These are phyloP conservation scores for Suillus weaverae DNA, from an alignment of 768 basidiomycete species.

Conservation along the genomic window DNA sequence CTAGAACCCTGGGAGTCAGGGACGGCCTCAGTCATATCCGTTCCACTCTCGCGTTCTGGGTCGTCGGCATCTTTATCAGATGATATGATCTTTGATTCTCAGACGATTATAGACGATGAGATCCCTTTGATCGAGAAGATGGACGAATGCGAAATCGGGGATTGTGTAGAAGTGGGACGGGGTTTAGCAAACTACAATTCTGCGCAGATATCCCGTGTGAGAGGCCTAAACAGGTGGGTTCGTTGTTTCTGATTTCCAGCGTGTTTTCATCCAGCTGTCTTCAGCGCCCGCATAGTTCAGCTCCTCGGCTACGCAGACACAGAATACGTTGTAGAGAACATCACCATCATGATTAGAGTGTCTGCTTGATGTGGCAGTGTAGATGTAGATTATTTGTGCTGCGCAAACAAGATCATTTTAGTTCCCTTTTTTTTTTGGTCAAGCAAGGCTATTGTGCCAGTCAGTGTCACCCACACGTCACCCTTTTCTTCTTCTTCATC, in stretches of 20 bases:
- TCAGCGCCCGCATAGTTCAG: constrained; percentile 75
- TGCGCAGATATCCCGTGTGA: constrained; percentile 83
- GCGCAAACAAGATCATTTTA: constrained; percentile 13
- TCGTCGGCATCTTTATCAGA: constrained; percentile 36
- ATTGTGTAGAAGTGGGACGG: constrained; percentile 87
- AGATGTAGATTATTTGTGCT: constrained; percentile 14
- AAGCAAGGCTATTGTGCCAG: background rate
- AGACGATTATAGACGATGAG: constrained; percentile 34
- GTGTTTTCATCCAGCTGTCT: constrained; percentile 12
- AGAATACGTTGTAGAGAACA: constrained; percentile 96
- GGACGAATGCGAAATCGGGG: constrained; percentile 54
- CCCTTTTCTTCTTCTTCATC: constrained; percentile 4
- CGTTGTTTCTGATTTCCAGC: background rate
- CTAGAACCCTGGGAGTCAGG: constrained; percentile 42
- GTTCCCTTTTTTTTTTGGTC: constrained; percentile 8
- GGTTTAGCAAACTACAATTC: constrained; percentile 97
- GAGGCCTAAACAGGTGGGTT: constrained; percentile 88
- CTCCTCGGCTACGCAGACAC: constrained; percentile 92
- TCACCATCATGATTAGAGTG: constrained; percentile 63
- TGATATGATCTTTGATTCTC: constrained; percentile 24
- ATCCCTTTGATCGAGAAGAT: constrained; percentile 26
- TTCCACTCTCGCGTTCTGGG: constrained; percentile 41
- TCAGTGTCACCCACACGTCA: constrained; percentile 6
- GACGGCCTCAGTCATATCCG: constrained; percentile 47
- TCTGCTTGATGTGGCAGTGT: constrained; percentile 50